Evolutionary conservation across 106 monocot genomes (phyloP).

Genomic region (Apostasia ramifera): DNA sequence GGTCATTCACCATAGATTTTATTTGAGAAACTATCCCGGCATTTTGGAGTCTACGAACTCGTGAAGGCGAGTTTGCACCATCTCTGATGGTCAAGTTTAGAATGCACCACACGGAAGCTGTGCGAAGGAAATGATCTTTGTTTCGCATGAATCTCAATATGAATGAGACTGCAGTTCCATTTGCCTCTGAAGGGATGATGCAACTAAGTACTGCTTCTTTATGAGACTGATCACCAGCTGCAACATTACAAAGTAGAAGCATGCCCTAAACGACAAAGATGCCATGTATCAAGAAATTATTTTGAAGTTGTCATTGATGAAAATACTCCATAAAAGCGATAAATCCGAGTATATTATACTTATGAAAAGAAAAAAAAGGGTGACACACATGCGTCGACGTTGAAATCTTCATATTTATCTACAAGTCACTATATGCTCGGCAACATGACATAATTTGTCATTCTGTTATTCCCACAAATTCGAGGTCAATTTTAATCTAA

Average conservation of each 20-base stretch:
- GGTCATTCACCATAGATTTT: constrained; percentile 72
- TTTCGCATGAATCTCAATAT: constrained; percentile 61
- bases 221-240: constrained; percentile 54
- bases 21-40: constrained; percentile 71
- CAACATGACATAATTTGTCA: no score
- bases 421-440: no score
- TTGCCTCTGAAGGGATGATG: constrained; percentile 31
- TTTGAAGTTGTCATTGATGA: no score
- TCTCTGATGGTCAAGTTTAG: constrained; percentile 54
- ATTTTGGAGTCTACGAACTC: constrained; percentile 45
- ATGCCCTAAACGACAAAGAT: constrained; percentile 51
- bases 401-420: no score
- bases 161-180: constrained; percentile 13
- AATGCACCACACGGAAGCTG: constrained; percentile 77
- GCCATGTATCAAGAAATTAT: neutral
- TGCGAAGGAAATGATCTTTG: constrained; percentile 45
- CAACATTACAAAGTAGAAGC: constrained; percentile 68
- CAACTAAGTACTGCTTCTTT: constrained; percentile 63
- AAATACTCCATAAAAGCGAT: no score
- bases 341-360: no score
- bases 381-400: no score
- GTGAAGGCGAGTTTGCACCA: constrained; percentile 22
- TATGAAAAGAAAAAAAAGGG: no score
- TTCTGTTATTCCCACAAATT: no score
- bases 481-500: no score